A percentile compares a stretch with the other conserved stretches of the same genome.
phyloP scores from a whole-genome alignment of 768 basidiomycete genomes.

The Mycena kentingensis region DNA sequence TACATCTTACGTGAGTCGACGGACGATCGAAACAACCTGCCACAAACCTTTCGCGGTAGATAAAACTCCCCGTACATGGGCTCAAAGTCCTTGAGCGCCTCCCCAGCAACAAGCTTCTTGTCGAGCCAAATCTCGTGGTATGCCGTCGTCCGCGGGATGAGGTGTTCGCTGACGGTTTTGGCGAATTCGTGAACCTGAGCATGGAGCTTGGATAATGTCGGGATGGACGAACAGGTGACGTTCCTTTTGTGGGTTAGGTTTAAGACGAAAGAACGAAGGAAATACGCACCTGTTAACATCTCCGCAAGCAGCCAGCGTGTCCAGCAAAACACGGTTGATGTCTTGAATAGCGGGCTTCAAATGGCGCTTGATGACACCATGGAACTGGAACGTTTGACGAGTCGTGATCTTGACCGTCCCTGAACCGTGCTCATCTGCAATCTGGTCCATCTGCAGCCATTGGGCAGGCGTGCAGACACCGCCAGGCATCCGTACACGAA shows the following conservation, averaged over 20 bases:
- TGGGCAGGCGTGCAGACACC: conserved; percentile 91
- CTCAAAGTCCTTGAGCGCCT: conserved; percentile 91
- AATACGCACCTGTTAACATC: conserved; percentile 85
- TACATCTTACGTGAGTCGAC: conserved; percentile 33
- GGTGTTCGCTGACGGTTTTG: conserved; percentile 78
- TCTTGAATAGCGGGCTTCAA: conserved; percentile 95
- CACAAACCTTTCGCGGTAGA: conserved; percentile 85
- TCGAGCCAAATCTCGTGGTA: conserved; percentile 99
- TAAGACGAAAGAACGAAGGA: too few species aligned
- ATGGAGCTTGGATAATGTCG: conserved; percentile 86
- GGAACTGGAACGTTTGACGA: conserved; percentile 98
- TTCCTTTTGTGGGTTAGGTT: conserved; percentile 58
- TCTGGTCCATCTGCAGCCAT: conserved; percentile 95
- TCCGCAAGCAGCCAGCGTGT: conserved; percentile 97
- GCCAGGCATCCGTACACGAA: conserved; percentile 93
- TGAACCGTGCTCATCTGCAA: conserved; percentile 92
- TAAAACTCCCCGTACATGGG: conserved; percentile 98
- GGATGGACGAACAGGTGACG: conserved; percentile 89
- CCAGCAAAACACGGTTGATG: conserved; percentile 87
- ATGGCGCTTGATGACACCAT: conserved; percentile 97
- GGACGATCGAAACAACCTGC: neutral
- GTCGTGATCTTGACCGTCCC: conserved; percentile 98
- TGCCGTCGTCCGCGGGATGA: conserved; percentile 88
- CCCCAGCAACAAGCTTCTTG: conserved; percentile 94
- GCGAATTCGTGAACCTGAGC: conserved; percentile 81